Conservation (phyloP, 176 grass and related monocot genomes). For the Musa itinerans region DNA sequence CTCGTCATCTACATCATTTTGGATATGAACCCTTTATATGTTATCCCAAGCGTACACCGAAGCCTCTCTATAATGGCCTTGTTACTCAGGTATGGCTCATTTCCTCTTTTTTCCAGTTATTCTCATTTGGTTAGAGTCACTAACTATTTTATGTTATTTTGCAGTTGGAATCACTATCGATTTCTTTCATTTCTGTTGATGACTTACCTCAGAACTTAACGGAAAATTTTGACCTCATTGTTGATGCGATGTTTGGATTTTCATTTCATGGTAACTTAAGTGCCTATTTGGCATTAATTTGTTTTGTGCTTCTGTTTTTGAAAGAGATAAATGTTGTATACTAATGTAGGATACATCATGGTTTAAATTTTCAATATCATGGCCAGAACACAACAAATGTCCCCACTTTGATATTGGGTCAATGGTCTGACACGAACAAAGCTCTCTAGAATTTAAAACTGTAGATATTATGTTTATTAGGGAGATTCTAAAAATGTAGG, state of each 20-base stretch:
- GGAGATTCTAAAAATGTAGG: not conserved
- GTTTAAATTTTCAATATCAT: not conserved
- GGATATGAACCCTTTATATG: constrained; percentile 59
- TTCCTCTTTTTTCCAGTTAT: not conserved
- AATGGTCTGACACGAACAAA: not conserved
- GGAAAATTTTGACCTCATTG: constrained; percentile 52
- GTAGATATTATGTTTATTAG: not conserved
- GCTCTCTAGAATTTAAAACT: not conserved
- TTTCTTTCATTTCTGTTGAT: constrained; percentile 52
- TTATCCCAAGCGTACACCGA: constrained; percentile 73
- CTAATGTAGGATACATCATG: not conserved
- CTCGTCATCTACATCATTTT: constrained; percentile 85
- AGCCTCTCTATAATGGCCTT: constrained; percentile 72
- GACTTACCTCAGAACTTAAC: constrained; percentile 47
- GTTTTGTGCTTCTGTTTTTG: not conserved
- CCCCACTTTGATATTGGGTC: not conserved
- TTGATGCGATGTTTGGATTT: constrained; percentile 96
- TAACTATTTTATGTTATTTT: constrained; percentile 7
- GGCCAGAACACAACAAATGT: too few relatives aligned
- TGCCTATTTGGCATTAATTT: not conserved
- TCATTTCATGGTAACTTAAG: constrained; percentile 66
- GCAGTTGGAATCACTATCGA: constrained; percentile 59
- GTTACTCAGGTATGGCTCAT: constrained; percentile 46
- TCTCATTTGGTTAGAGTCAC: constrained; percentile 9
- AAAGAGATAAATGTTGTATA: not conserved